Percentiles rank a stretch among this genome's conserved stretches.
Evolutionary conservation across 2,329 filamentous ascomycete species (phyloP).

Genomic region (Curvularia verruculosa): DNA sequence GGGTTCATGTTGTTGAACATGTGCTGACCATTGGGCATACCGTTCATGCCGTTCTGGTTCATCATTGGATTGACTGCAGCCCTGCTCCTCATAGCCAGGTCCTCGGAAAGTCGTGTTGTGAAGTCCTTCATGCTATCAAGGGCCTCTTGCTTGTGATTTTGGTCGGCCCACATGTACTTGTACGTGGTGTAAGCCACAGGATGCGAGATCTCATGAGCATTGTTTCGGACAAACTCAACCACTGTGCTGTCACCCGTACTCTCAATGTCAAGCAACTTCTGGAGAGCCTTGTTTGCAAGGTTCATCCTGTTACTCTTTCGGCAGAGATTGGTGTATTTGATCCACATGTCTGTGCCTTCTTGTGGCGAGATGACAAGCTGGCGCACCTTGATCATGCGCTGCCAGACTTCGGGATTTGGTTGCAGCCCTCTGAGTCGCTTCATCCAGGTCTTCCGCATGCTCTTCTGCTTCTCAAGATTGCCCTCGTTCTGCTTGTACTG

Average conservation of each 20-base stretch:
- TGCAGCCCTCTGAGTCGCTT: constrained; percentile 93
- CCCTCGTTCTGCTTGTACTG: constrained; percentile 87
- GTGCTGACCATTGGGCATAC: constrained; percentile 52
- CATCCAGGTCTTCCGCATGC: constrained; percentile 94
- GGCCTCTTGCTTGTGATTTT: constrained; percentile 45
- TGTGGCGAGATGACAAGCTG: constrained; percentile 88
- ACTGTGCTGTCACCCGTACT: constrained; percentile 37
- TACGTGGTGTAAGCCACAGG: constrained; percentile 95
- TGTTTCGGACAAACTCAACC: constrained; percentile 44
- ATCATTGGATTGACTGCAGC: constrained; percentile 47
- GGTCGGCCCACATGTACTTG: constrained; percentile 92
- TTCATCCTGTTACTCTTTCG: constrained; percentile 95
- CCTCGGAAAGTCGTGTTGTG: constrained; percentile 64
- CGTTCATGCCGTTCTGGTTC: constrained; percentile 47
- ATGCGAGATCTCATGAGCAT: constrained; percentile 62
- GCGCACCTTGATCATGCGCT: constrained; percentile 93
- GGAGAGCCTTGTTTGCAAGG: constrained; percentile 91
- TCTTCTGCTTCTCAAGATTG: constrained; percentile 84
- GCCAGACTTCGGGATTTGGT: constrained; percentile 97
- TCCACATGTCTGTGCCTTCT: constrained; percentile 99
- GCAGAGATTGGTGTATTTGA: constrained; percentile 98
- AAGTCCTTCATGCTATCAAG: constrained; percentile 68
- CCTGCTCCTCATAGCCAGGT: constrained; percentile 55
- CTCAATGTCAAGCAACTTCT: constrained; percentile 72
- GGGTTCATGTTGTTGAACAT: constrained; percentile 43